These are phyloP conservation scores for Diddensiella transvaalensis DNA, from an alignment of 805 yeast genomes.

Conservation along the genomic window DNA sequence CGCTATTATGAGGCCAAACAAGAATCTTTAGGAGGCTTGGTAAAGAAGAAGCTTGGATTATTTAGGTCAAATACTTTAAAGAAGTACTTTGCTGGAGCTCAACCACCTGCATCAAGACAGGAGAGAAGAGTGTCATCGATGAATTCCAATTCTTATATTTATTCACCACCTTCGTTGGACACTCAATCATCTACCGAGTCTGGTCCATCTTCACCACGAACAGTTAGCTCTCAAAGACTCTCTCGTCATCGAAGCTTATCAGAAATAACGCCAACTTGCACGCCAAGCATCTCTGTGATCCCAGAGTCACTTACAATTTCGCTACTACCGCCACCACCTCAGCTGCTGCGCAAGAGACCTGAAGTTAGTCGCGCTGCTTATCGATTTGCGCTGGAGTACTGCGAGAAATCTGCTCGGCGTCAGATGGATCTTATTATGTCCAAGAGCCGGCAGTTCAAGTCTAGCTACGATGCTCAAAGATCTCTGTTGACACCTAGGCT, in stretches of 20 bases:
- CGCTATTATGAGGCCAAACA: not conserved
- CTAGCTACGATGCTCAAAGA: not conserved
- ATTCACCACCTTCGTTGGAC: not conserved
- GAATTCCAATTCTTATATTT: not conserved
- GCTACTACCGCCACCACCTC: slow-evolving; percentile 30
- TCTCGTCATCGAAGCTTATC: not conserved
- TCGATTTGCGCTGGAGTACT: slow-evolving; percentile 28
- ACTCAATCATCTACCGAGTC: not conserved
- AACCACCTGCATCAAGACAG: not conserved
- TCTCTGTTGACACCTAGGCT: slow-evolving; percentile 13
- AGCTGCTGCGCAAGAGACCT: slow-evolving; percentile 29
- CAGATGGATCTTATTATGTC: slow-evolving; percentile 16
- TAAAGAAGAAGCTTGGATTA: slow-evolving; percentile 13
- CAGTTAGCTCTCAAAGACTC: not conserved
- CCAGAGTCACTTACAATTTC: slow-evolving; percentile 20
- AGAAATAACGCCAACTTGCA: not conserved
- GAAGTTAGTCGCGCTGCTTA: slow-evolving; percentile 30
- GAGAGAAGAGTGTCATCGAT: slow-evolving; percentile 1
- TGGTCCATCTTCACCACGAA: slow-evolving; percentile 1
- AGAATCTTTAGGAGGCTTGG: slow-evolving; percentile 1
- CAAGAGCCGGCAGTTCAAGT: not conserved
- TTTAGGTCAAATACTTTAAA: slow-evolving; percentile 6
- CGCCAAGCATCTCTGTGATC: not conserved
- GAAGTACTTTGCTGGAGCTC: slow-evolving; percentile 5
- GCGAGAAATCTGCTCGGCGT: slow-evolving; percentile 16